These are phyloP conservation scores for Schwanniomyces pseudopolymorphus DNA, from an alignment of 805 yeast species.

Conservation along the genomic window DNA sequence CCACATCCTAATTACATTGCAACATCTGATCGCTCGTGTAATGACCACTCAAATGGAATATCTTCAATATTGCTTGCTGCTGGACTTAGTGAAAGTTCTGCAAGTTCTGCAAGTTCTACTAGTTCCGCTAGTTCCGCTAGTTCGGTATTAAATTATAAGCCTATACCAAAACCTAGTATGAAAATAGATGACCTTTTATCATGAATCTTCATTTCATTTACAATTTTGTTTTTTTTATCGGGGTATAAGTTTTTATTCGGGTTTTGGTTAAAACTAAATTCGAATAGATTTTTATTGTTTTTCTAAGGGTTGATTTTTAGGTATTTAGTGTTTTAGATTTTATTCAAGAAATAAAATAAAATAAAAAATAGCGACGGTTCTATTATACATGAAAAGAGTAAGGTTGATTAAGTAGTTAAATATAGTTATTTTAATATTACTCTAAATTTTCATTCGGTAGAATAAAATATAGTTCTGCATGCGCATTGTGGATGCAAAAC, in stretches of 20 bases:
- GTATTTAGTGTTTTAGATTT: not conserved
- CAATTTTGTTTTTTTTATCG: not conserved
- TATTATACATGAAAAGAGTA: too few species aligned
- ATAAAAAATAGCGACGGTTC: too few species aligned
- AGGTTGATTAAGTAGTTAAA: too few species aligned
- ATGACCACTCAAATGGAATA: constrained; percentile 17
- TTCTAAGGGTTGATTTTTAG: not conserved
- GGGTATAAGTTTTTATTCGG: not conserved
- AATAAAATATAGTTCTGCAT: too few species aligned
- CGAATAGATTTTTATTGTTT: not conserved
- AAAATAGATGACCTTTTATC: constrained; percentile 31
- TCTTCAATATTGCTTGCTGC: constrained; percentile 34
- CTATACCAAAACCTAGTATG: constrained; percentile 18
- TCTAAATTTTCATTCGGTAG: too few species aligned
- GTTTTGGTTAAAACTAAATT: not conserved
- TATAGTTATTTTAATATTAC: too few species aligned
- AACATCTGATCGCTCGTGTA: constrained; percentile 2
- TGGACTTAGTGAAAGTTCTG: constrained; percentile 9
- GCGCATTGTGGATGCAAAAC: too few species aligned
- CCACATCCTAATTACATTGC: constrained; percentile 4
- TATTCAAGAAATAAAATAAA: not conserved
- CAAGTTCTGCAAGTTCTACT: not conserved
- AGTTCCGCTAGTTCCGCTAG: not conserved
- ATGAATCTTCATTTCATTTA: not conserved
- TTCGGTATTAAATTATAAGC: constrained; percentile 1